These are phyloP conservation scores for Datura wrightii DNA, from an alignment of 257 asterid genomes.

Conservation along the genomic window DNA sequence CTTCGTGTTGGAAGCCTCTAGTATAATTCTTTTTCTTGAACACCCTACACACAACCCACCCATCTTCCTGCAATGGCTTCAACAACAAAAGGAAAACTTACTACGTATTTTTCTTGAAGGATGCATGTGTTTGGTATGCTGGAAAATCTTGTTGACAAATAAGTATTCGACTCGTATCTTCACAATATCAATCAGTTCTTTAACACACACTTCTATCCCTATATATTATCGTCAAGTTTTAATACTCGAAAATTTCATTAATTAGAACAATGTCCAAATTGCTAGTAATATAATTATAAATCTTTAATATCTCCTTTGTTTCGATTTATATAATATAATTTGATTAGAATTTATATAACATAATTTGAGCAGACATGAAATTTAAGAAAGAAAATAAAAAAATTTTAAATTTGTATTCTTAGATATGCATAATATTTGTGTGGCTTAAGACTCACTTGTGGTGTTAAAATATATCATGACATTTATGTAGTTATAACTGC, in stretches of 20 bases:
- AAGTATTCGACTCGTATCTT: no score
- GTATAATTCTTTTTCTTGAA: conserved; percentile 71
- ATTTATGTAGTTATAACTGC: no score
- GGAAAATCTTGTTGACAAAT: no score
- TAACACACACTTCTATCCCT: no score
- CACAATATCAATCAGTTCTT: no score
- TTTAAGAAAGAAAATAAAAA: no score
- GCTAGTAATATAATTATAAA: no score
- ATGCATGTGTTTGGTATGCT: neutral
- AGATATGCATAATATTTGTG: neutral
- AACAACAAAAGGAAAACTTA: neutral
- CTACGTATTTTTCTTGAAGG: neutral
- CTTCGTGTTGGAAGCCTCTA: conserved; percentile 57
- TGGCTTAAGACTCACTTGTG: neutral
- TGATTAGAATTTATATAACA: neutral
- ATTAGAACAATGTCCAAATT: neutral
- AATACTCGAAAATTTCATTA: no score
- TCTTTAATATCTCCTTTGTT: neutral
- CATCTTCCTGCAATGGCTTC: conserved; percentile 63
- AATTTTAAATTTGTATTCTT: no score
- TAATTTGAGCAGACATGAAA: neutral
- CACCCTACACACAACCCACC: conserved; percentile 90
- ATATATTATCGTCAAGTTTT: no score
- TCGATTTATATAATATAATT: neutral
- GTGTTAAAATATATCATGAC: neutral